Evolutionary conservation across 1,139 yeast genomes (phyloP), one percentile per base, ranked within the genome.

Genomic region (Nadsonia commutata): DNA sequence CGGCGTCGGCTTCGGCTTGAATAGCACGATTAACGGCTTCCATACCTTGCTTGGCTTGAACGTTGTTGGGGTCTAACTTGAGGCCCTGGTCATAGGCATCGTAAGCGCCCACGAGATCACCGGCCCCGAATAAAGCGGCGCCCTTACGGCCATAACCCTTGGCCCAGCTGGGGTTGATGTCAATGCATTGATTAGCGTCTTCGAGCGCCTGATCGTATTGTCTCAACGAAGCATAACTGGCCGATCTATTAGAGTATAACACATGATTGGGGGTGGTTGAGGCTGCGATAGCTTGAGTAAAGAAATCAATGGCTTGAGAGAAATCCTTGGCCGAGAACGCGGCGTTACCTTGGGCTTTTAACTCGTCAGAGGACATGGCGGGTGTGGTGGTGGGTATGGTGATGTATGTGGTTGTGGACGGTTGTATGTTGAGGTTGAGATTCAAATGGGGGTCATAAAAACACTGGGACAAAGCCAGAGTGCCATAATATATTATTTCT

Each of bases 121-220:
- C 88, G 50, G 82, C 69, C 16, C 98, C 98, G 55, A 71, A 81
- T 45, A 80, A 77, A 31, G 98, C 98, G 51, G 96, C 90, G 45
- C 86, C 99, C 42, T 83, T 81, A 65, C 99, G 80, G 57, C 79
- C 81, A 69, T 81, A 83, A 41, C 97, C 98, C 64, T 90, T 90
- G 18, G 95, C 86, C 96, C 97, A 90, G 2, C 76, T 51, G 19
- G 84, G 78, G 51, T 83, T 85, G 64, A 85, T 76, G 56, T 74
- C 72, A 43, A 82, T 78, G 64, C 95, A 81, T 57, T 80, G 75
- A 49, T 82, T 66, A 20, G 97, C 97, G 61, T 90, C 97, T 45
- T 70, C 67, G 48, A 85, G 68, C 2, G 97, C 97, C 49, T 78
- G 67, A 31, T 64, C 63, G 56, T 78, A 90, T 53, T 85, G 65